Evolutionary conservation across 306 rosid genomes (phyloP).

Genomic region (Vicia sativa): DNA sequence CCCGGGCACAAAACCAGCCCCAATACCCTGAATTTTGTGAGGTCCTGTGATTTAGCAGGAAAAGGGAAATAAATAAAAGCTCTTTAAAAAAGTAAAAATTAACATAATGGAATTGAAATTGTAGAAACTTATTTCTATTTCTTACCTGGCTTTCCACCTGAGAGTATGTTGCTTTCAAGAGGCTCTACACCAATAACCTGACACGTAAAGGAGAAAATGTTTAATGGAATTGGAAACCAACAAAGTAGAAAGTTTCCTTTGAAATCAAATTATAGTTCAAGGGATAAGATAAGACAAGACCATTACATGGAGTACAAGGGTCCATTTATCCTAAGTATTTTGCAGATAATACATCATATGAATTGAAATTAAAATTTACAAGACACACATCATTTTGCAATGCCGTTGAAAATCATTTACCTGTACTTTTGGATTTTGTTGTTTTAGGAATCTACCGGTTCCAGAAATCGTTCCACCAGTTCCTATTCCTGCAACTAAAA

Average conservation of each 20-base stretch:
- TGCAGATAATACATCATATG: conserved; percentile 19
- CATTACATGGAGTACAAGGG: conserved; percentile 10
- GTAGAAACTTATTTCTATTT: conserved; percentile 37
- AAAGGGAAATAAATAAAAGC: conserved; percentile 33
- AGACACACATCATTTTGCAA: conserved; percentile 7
- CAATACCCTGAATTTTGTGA: conserved; percentile 99
- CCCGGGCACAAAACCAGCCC: conserved; percentile 97
- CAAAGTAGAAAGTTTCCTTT: conserved; percentile 33
- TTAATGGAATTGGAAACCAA: conserved; percentile 21
- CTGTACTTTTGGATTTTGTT: conserved; percentile 81
- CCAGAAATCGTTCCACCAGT: conserved; percentile 99
- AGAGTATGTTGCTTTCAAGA: conserved; percentile 85
- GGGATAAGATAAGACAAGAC: conserved; percentile 14
- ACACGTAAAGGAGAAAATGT: conserved; percentile 36
- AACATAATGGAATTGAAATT: conserved; percentile 25
- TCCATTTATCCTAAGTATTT: conserved; percentile 24
- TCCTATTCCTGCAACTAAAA: conserved; percentile 95
- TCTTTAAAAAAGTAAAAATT: background rate
- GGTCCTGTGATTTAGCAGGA: conserved; percentile 68
- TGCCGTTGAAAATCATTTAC: conserved; percentile 44
- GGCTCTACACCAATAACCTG: conserved; percentile 97
- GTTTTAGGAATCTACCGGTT: conserved; percentile 77
- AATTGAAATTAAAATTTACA: conserved; percentile 1
- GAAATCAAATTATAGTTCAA: conserved; percentile 19
- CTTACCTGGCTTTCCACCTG: conserved; percentile 98